phyloP scores from a whole-genome alignment of 2,329 filamentous ascomycete genomes.

The Ophiostoma perfectum region DNA sequence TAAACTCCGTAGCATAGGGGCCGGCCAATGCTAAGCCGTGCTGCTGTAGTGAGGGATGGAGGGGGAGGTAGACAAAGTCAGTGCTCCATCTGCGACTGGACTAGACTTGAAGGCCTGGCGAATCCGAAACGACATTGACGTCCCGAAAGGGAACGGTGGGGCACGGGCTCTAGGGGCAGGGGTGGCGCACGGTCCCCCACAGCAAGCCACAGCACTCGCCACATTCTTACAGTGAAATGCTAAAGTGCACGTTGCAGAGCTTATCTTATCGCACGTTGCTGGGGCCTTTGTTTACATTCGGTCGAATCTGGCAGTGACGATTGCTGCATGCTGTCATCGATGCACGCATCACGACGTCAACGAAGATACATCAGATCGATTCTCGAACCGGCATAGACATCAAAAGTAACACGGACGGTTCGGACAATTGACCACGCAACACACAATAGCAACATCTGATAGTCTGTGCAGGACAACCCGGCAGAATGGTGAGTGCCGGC shows the following conservation, averaged over 20 bases:
- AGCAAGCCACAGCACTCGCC: constrained; percentile 12
- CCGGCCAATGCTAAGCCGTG: background rate
- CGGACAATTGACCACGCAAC: no score
- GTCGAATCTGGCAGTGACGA: background rate
- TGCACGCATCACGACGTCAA: no score
- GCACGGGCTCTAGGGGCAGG: constrained; percentile 6
- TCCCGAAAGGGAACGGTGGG: background rate
- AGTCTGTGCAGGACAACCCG: background rate
- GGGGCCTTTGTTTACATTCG: constrained; percentile 25
- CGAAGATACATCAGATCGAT: no score
- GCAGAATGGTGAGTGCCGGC: constrained; percentile 2
- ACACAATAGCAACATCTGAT: no score
- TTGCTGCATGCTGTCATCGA: background rate
- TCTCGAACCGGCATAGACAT: background rate
- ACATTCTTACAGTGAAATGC: background rate
- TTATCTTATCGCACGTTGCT: constrained; percentile 25
- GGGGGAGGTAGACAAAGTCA: background rate
- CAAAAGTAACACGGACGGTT: no score
- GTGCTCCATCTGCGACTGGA: background rate
- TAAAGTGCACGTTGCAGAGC: background rate
- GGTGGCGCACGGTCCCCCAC: background rate
- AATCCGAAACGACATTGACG: constrained; percentile 5
- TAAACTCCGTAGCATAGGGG: background rate
- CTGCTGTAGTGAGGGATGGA: background rate
- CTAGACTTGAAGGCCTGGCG: background rate